Percentiles rank a stretch among this genome's conserved stretches.
These are phyloP conservation scores for Rhododendron henanense DNA, from an alignment of 148 eudicot genomes.

Conservation along the genomic window DNA sequence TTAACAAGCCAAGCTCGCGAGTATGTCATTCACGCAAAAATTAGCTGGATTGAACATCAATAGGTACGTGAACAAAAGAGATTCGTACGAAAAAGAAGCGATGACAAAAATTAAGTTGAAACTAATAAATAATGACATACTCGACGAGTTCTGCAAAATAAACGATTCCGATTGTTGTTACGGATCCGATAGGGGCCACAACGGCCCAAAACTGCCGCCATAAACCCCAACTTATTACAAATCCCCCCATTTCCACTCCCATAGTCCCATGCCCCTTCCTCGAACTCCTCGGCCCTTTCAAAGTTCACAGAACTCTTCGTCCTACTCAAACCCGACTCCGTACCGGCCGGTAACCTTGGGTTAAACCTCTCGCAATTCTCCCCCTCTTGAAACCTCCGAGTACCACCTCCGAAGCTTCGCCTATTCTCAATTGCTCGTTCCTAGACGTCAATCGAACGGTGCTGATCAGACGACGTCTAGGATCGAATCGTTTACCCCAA, in stretches of 20 bases:
- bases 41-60: too few species aligned
- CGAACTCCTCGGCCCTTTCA: constrained; percentile 16
- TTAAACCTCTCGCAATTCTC: constrained; percentile 48
- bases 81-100: too few species aligned
- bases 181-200: too few species aligned
- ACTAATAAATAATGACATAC: too few species aligned
- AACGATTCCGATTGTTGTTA: too few species aligned
- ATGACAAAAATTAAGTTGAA: too few species aligned
- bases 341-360: constrained; percentile 39
- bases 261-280: constrained; percentile 17
- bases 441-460: background rate
- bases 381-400: too few species aligned
- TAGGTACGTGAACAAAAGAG: too few species aligned
- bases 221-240: constrained; percentile 20
- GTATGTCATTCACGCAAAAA: too few species aligned
- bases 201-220: background rate
- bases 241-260: constrained; percentile 23
- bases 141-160: too few species aligned
- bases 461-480: background rate
- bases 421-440: background rate
- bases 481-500: background rate
- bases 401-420: too few species aligned
- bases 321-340: constrained; percentile 23
- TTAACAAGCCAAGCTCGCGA: too few species aligned
- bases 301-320: constrained; percentile 19